Conservation (phyloP, 768 basidiomycete species). For the Lyophyllum semitale region DNA sequence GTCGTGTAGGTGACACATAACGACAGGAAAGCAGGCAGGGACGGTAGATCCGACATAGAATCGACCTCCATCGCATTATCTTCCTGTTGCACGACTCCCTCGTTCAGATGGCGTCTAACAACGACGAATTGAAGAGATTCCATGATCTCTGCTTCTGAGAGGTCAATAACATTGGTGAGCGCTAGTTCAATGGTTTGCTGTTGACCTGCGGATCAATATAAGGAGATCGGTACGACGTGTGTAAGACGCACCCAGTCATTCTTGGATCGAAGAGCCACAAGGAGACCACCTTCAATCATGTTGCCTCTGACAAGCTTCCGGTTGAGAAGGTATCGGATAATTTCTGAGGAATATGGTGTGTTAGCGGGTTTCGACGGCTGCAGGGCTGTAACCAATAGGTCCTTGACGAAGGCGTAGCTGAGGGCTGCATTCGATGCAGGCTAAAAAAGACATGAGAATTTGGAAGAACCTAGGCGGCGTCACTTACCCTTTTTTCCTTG, state of each 20-base stretch:
- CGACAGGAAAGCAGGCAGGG: conserved; percentile 38
- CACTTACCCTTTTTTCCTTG: conserved; percentile 14
- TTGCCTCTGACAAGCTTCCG: conserved; percentile 53
- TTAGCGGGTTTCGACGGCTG: conserved; percentile 38
- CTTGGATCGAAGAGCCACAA: conserved; percentile 51
- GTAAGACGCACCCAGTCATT: conserved; percentile 65
- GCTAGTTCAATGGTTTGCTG: conserved; percentile 52
- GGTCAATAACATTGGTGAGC: conserved; percentile 56
- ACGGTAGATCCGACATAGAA: conserved; percentile 21
- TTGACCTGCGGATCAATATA: not conserved
- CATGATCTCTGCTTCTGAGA: conserved; percentile 67
- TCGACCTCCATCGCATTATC: conserved; percentile 45
- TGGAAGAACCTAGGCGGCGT: not conserved
- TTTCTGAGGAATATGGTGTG: conserved; percentile 53
- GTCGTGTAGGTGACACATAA: conserved; percentile 39
- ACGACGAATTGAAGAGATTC: conserved; percentile 49
- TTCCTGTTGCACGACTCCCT: conserved; percentile 21
- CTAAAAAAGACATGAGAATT: not conserved
- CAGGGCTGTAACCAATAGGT: conserved; percentile 53
- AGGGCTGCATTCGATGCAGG: conserved; percentile 12
- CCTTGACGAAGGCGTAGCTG: conserved; percentile 59
- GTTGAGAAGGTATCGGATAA: conserved; percentile 60
- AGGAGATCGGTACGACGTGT: not conserved
- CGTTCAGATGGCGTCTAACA: conserved; percentile 31
- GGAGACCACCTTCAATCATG: conserved; percentile 64